Evolutionary conservation across 345 rosid genomes (phyloP).

Genomic region (Microcos paniculata): DNA sequence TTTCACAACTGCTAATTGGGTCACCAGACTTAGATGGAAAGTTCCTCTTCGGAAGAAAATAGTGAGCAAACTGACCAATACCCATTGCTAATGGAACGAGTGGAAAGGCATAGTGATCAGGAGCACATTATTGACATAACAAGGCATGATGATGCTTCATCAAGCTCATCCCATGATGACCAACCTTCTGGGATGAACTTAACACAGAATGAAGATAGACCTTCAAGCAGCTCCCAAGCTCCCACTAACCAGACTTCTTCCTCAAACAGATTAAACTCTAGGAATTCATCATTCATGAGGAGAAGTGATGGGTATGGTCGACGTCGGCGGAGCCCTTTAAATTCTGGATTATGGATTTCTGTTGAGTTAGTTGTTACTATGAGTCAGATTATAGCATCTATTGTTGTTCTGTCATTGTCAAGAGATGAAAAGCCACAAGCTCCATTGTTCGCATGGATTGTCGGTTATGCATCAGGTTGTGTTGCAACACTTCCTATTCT

Average conservation of each 20-base stretch:
- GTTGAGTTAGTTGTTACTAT: conserved; percentile 68
- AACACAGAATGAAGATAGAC: conserved; percentile 34
- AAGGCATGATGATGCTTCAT: conserved; percentile 43
- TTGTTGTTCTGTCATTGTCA: conserved; percentile 61
- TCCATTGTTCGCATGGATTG: conserved; percentile 74
- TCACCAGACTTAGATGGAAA: conserved; percentile 56
- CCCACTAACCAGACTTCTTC: conserved; percentile 32
- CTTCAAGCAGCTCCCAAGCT: conserved; percentile 25
- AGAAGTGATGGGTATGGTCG: conserved; percentile 54
- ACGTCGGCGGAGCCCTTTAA: conserved; percentile 69
- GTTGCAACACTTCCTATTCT: conserved; percentile 78
- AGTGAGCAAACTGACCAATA: conserved; percentile 40
- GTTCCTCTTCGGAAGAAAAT: conserved; percentile 41
- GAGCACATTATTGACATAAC: conserved; percentile 64
- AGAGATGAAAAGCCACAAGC: conserved; percentile 78
- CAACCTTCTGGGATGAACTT: conserved; percentile 28
- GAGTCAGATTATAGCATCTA: conserved; percentile 76
- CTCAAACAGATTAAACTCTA: conserved; percentile 37
- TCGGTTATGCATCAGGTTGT: conserved; percentile 86
- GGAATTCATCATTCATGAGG: conserved; percentile 41
- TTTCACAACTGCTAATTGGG: conserved; percentile 23
- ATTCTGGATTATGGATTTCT: conserved; percentile 82
- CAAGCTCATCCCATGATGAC: conserved; percentile 45
- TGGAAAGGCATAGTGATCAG: conserved; percentile 28
- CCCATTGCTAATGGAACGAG: conserved; percentile 68